These are phyloP conservation scores for Zhuliangozyma parablackwelliae DNA, from an alignment of 1,139 yeast species.

Conservation along the genomic window DNA sequence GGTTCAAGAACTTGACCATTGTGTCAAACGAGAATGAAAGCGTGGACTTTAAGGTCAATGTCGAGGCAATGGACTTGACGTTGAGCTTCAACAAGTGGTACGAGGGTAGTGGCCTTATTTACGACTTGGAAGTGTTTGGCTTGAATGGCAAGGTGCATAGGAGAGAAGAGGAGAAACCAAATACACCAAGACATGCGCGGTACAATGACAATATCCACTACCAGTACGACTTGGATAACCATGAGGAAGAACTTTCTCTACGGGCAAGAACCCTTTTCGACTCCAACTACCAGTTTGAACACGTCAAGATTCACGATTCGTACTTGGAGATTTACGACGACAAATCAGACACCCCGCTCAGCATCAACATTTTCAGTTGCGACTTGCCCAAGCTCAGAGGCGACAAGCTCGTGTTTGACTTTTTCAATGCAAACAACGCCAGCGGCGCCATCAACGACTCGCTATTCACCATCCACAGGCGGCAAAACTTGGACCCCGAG, in stretches of 20 bases:
- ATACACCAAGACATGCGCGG: slow-evolving; percentile 10
- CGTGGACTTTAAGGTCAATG: slow-evolving; percentile 30
- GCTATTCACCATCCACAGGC: slow-evolving; percentile 67
- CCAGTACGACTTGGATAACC: slow-evolving; percentile 31
- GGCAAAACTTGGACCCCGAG: slow-evolving; percentile 27
- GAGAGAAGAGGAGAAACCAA: neutral
- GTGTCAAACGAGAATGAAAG: slow-evolving; percentile 16
- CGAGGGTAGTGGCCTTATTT: slow-evolving; percentile 60
- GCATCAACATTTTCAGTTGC: slow-evolving; percentile 58
- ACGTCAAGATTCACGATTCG: slow-evolving; percentile 54
- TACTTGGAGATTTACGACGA: slow-evolving; percentile 39
- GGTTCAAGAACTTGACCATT: slow-evolving; percentile 43
- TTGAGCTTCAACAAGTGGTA: slow-evolving; percentile 68
- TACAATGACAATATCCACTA: slow-evolving; percentile 24
- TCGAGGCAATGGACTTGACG: slow-evolving; percentile 54
- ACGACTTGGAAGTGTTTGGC: slow-evolving; percentile 60
- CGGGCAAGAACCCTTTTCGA: slow-evolving; percentile 15
- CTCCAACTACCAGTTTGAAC: slow-evolving; percentile 45
- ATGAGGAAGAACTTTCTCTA: slow-evolving; percentile 13
- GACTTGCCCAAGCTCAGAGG: slow-evolving; percentile 59
- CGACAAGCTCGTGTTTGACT: slow-evolving; percentile 55
- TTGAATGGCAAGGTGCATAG: slow-evolving; percentile 45
- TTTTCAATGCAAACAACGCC: slow-evolving; percentile 64
- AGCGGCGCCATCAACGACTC: slow-evolving; percentile 74
- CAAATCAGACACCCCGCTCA: slow-evolving; percentile 30